These are phyloP conservation scores for Lyophyllum semitale DNA, from an alignment of 768 basidiomycete species.

Conservation along the genomic window DNA sequence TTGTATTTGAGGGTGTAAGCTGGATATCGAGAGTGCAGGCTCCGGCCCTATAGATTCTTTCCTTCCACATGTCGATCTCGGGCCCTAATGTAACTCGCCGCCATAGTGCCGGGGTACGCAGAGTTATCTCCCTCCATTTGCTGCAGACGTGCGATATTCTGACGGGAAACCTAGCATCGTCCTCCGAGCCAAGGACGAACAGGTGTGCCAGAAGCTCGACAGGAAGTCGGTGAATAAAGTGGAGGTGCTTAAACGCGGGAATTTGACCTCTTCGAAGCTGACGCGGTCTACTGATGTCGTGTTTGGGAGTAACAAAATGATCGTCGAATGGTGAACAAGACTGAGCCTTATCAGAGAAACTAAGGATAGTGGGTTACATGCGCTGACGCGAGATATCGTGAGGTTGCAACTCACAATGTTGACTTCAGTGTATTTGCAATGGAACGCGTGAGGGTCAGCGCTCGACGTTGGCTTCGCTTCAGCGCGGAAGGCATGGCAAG, in stretches of 20 bases:
- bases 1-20: constrained; percentile 37
- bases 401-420: constrained; percentile 28
- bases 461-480: constrained; percentile 48
- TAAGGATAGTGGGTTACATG: not conserved
- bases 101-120: constrained; percentile 68
- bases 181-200: constrained; percentile 60
- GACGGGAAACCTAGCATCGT: constrained; percentile 59
- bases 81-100: constrained; percentile 54
- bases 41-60: constrained; percentile 60
- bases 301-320: constrained; percentile 11
- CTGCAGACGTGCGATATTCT: constrained; percentile 70
- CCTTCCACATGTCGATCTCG: constrained; percentile 58
- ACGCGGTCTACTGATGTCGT: constrained; percentile 35
- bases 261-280: constrained; percentile 33
- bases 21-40: constrained; percentile 64
- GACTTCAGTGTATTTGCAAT: constrained; percentile 50
- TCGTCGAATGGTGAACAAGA: constrained; percentile 15
- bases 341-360: constrained; percentile 14
- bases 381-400: not conserved
- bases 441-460: constrained; percentile 50
- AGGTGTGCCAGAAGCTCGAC: constrained; percentile 65
- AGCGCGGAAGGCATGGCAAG: constrained; percentile 30
- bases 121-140: constrained; percentile 60
- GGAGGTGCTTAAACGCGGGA: constrained; percentile 26
- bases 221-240: constrained; percentile 61